Evolutionary conservation across 108 stramenopile genomes (phyloP), one percentile per base, ranked within the genome.

Genomic region (Epipyxis sp.): DNA sequence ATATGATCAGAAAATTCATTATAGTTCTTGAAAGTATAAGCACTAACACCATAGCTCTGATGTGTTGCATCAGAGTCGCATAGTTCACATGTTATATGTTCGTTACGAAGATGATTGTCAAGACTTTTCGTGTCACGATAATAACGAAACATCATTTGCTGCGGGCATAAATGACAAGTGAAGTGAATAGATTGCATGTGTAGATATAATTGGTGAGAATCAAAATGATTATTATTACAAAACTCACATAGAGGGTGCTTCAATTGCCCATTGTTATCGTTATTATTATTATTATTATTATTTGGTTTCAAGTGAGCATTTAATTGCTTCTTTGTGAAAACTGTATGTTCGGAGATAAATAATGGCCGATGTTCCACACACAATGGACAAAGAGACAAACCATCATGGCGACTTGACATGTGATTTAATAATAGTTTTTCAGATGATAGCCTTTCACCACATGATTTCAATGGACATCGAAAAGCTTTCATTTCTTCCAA

Each of bases 121-220:
- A 65, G 34, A 65, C 61, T 35, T 35, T 3, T 3, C 25, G 34
- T 32, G 35, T 65, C 61, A 32, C 34, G 3, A 65, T 65, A 65
- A 65, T 65, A 65, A 29, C 61, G 61, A 65, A 65, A 65, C 61
- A 65, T 65, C 61, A 65, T 65, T 37, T 29, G 6, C 3, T 25
- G 34, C 20, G 20, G 30, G 34, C 61, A 65, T 37, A 65, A 65
- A 13, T 3, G 3, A 65, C 61, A 65, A 37, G 13, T 65, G 25
- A 13, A 65, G 34, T 65, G 61, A 10, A 32, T 25, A 35, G 10
- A 32, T 65, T 65, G 61, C 61, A 65, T 35, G 25, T 65, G 61
- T 35, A 32, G 27, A 37, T 65, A 65, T 3, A 65, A 25, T 37
- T 29, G 34, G 6, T 35, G 35, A 32, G 27, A 6, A 65, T 65